phyloP scores from a whole-genome alignment of 1,139 yeast genomes.

The Pichia sp. region DNA sequence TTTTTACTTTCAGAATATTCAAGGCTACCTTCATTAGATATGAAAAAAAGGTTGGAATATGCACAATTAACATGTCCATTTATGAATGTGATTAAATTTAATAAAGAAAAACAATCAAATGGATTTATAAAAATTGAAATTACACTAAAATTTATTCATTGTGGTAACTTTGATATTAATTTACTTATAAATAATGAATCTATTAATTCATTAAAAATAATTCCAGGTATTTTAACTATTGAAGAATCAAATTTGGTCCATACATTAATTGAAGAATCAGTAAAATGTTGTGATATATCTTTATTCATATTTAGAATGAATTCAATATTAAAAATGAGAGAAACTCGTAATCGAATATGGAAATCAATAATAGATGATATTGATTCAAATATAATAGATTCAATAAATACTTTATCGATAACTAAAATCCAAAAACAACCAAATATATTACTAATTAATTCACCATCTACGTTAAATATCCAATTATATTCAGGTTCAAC shows the following conservation, averaged over 20 bases:
- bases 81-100: constrained; percentile 17
- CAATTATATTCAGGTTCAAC: not conserved
- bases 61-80: constrained; percentile 24
- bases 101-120: not conserved
- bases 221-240: not conserved
- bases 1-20: constrained; percentile 17
- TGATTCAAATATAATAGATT: not conserved
- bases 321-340: constrained; percentile 11
- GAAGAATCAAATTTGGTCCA: not conserved
- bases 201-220: not conserved
- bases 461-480: constrained; percentile 2
- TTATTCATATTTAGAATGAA: constrained; percentile 19
- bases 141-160: not conserved
- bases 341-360: constrained; percentile 9
- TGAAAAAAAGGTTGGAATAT: constrained; percentile 19
- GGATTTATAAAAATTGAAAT: no score
- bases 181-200: not conserved
- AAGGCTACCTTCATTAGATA: constrained; percentile 25
- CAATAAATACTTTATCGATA: not conserved
- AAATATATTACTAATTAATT: constrained; percentile 4
- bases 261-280: constrained; percentile 15
- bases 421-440: not conserved
- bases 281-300: constrained; percentile 19
- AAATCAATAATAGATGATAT: constrained; percentile 12
- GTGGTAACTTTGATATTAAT: not conserved